Percentiles rank a stretch among this genome's conserved stretches.
These are phyloP conservation scores for Chrysanthemum seticuspe DNA, from an alignment of 129 eudicot species.

Conservation along the genomic window DNA sequence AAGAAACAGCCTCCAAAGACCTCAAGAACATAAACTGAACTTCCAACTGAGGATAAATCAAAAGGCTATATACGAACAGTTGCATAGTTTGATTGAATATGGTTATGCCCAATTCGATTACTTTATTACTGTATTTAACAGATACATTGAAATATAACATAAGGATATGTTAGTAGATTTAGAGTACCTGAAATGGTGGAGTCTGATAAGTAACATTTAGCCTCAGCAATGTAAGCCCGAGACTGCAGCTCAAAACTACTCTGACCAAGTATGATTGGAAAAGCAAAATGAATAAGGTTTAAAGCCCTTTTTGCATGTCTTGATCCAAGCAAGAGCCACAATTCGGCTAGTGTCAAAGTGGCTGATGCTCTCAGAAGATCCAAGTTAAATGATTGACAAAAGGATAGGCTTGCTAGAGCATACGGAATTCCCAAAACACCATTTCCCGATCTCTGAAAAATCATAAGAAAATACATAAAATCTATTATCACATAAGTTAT, in stretches of 20 bases:
- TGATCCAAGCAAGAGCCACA: constrained; percentile 91
- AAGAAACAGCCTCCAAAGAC: background rate
- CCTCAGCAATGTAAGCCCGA: constrained; percentile 83
- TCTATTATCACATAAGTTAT: background rate
- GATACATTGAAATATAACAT: background rate
- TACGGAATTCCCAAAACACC: constrained; percentile 92
- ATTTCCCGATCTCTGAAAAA: constrained; percentile 80
- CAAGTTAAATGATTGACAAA: constrained; percentile 83
- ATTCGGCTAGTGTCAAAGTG: constrained; percentile 77
- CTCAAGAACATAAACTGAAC: background rate
- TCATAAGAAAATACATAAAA: background rate
- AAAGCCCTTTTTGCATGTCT: constrained; percentile 86
- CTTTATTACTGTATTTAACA: background rate
- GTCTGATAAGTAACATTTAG: constrained; percentile 88
- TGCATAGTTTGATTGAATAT: background rate
- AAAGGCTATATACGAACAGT: background rate
- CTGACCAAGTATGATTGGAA: constrained; percentile 90
- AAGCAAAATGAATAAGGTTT: constrained; percentile 73
- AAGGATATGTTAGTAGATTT: background rate
- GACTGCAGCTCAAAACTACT: constrained; percentile 88
- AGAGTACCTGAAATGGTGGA: constrained; percentile 60
- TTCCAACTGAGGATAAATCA: background rate
- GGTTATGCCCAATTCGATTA: background rate
- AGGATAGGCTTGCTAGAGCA: constrained; percentile 88
- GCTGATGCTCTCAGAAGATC: constrained; percentile 96